phyloP scores from a whole-genome alignment of 495 filamentous ascomycete genomes.

The Penicillium chermesinum region DNA sequence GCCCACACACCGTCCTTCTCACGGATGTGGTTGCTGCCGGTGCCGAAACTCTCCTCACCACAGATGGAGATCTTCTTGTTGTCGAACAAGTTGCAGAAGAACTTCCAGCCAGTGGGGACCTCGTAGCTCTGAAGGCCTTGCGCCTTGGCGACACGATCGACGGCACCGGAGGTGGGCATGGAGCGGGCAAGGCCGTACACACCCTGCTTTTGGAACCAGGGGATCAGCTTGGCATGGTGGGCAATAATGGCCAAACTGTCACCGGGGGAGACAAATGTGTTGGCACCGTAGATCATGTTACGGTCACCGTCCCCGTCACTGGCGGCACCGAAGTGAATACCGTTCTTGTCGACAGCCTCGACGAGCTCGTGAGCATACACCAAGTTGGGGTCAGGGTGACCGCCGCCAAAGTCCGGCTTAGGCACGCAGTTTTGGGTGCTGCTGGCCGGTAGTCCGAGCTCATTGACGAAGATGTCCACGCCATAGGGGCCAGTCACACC shows the following conservation, averaged over 20 bases:
- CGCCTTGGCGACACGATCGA: slow-evolving; percentile 91
- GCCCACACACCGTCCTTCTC: slow-evolving; percentile 99
- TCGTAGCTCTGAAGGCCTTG: slow-evolving; percentile 92
- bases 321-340: slow-evolving; percentile 92
- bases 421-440: slow-evolving; percentile 93
- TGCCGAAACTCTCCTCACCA: slow-evolving; percentile 96
- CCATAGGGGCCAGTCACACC: slow-evolving; percentile 96
- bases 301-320: slow-evolving; percentile 96
- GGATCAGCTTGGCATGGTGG: slow-evolving; percentile 87
- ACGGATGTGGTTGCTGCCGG: slow-evolving; percentile 97
- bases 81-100: slow-evolving; percentile 98
- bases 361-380: slow-evolving; percentile 97
- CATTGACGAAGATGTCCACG: slow-evolving; percentile 87
- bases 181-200: slow-evolving; percentile 91
- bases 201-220: slow-evolving; percentile 95
- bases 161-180: slow-evolving; percentile 94
- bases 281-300: slow-evolving; percentile 99
- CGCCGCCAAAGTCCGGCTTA: slow-evolving; percentile 89
- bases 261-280: slow-evolving; percentile 92
- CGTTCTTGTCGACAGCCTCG: slow-evolving; percentile 83
- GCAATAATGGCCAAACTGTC: slow-evolving; percentile 97
- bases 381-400: slow-evolving; percentile 96
- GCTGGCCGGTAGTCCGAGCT: slow-evolving; percentile 69
- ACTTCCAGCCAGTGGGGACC: slow-evolving; percentile 98
- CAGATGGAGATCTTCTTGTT: slow-evolving; percentile 97